Evolutionary conservation across 345 rosid species (phyloP).

Genomic region (Luvunga scandens): DNA sequence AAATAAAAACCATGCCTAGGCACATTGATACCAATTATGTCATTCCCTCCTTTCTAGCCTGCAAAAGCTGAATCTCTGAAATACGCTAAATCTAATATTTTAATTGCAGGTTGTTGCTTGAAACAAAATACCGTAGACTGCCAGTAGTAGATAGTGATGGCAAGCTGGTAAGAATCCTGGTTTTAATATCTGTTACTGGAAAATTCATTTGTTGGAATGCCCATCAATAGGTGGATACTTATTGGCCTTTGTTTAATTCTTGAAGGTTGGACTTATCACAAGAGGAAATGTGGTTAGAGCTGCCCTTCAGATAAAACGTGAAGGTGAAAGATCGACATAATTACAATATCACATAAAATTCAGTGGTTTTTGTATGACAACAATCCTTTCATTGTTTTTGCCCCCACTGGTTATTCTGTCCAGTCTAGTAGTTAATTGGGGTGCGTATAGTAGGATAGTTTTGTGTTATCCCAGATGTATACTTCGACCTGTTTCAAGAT

Average conservation of each 20-base stretch:
- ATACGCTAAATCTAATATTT: neutral
- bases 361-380: neutral
- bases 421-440: neutral
- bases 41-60: neutral
- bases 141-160: slow-evolving; percentile 80
- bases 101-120: slow-evolving; percentile 69
- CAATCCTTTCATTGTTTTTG: slow-evolving; percentile 1
- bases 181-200: neutral
- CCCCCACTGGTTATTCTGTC: neutral
- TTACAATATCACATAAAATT: slow-evolving; percentile 8
- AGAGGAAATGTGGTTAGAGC: slow-evolving; percentile 77
- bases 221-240: neutral
- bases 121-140: slow-evolving; percentile 81
- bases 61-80: neutral
- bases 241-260: slow-evolving; percentile 15
- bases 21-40: neutral
- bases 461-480: neutral
- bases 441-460: neutral
- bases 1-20: neutral
- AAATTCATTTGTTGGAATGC: slow-evolving; percentile 6
- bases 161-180: slow-evolving; percentile 55
- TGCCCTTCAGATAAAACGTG: slow-evolving; percentile 64
- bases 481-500: neutral
- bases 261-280: slow-evolving; percentile 77
- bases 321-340: slow-evolving; percentile 30